Evolutionary conservation across 129 eudicot genomes (phyloP), one percentile per base, ranked within the genome.

Genomic region (Silybum marianum): DNA sequence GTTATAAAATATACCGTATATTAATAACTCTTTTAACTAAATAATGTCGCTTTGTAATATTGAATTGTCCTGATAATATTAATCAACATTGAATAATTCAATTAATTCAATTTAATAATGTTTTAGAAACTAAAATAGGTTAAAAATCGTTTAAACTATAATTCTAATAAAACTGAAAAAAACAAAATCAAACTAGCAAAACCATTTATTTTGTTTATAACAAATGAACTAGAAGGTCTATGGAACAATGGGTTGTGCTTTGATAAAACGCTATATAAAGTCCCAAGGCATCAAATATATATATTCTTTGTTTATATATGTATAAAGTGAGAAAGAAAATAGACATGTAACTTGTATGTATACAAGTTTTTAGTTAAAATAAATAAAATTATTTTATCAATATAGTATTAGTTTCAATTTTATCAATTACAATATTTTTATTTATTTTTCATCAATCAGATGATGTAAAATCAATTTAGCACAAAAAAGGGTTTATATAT

Each of bases 231-330:
- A 1, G 8, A n/a, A 44, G 36, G 44, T 67, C 11, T 44, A 28
- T 11, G 9, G 36, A 62, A n/a, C 69, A 75, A 81, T 44, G 14
- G 34, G 13, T 65, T 74, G 69, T 75, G 85, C 85, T 81, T 81
- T 74, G 22, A 28, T 67, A 58, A 30, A 48, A 82, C 80, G 80
- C 80, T 30, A 81, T 21, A 38, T 19, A 39, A 72, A 19, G 46
- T 51, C 19, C 18, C 32, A 78, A 67, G 28, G 63, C 40, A 68
- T 42, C 34, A 42, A 22, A 67, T 40, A 67, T 78, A 75, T 69
- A 25, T 54, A 30, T 25, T 66, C 70, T 23, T 5, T 10, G 48
- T 42, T 69, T 46, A 69, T 78, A 16, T 78, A 40, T 40, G 9
- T 40, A 40, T 11, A 9, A 0, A 14, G 38, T 7, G 38, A 60